Conservation (phyloP, 768 basidiomycete genomes). For the Hygrophoropsis aurantiaca region DNA sequence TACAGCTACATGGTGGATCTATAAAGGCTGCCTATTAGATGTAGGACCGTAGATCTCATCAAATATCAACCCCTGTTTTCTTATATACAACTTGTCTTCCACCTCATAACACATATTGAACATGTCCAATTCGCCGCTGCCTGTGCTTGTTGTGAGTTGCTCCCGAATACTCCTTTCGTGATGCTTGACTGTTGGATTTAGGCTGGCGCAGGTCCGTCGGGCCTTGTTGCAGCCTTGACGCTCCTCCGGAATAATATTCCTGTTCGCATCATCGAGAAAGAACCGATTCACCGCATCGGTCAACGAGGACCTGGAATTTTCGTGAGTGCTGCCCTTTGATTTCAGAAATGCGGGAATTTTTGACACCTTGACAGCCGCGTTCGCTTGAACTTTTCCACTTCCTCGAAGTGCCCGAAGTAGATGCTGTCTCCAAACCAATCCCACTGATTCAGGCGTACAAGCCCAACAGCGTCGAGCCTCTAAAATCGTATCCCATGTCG, state of each 20-base stretch:
- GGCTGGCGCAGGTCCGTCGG: conserved; percentile 8
- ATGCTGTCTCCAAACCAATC: conserved; percentile 25
- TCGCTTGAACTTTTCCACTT: conserved; percentile 40
- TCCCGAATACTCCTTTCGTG: no score
- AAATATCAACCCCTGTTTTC: no score
- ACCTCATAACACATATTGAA: no score
- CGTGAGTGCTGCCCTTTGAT: conserved; percentile 16
- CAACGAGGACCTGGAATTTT: conserved; percentile 39
- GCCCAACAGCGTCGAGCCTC: conserved; percentile 2
- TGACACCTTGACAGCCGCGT: conserved; percentile 33
- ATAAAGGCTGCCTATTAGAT: no score
- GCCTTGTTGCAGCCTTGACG: conserved; percentile 11
- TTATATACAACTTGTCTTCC: no score
- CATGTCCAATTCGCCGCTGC: no score
- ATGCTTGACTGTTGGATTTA: not conserved
- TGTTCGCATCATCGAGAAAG: conserved; percentile 12
- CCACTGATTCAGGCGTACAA: conserved; percentile 34
- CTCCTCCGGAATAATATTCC: conserved; percentile 9
- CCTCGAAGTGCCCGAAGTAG: conserved; percentile 37
- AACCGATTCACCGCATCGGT: conserved; percentile 30
- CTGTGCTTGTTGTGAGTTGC: no score
- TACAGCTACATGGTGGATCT: no score
- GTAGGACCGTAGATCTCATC: no score
- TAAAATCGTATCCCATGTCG: conserved; percentile 10
- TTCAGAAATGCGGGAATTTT: not conserved